Evolutionary conservation across 495 filamentous ascomycete species (phyloP), one percentile per base, ranked within the genome.

Genomic region (Aspergillus taichungensis): DNA sequence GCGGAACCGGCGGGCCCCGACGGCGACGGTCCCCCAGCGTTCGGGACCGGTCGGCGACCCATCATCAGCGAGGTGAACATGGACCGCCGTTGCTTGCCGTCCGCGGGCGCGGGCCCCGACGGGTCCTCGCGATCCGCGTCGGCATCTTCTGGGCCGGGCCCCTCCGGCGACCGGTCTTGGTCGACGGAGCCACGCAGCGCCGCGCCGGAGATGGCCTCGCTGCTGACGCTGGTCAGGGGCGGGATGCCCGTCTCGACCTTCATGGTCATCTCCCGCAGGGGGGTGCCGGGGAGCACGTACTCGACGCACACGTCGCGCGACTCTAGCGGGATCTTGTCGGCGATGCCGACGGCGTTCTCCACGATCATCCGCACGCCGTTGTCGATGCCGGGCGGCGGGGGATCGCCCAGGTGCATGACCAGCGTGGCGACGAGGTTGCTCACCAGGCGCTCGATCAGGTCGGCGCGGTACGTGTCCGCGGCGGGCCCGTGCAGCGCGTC

Each of bases 281-380:
- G 51, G 37, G 76, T 68, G 38, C 88, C 87, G 0, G 92, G 91
- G 32, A 76, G 63, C 42, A 88, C 82, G 55, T 95, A 97, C 49
- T 84, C 78, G 45, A 98, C 84, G 38, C 78, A 80, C 11, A 98
- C 84, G 53, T 97, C 94, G 51, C 92, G 79, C 50, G 87, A 89
- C 65, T 98, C 92, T 8, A 94, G 65, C 0, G 94, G 92, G 39
- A 97, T 69, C 60, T 96, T 91, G 51, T 78, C 76, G 3, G 85
- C 80, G 48, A 98, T 89, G 41, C 81, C 84, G 27, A 97, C 75
- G 6, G 91, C 87, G 35, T 96, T 76, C 64, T 97, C 90, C 30
- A 97, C 79, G 59, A 98, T 95, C 84, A 90, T 94, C 47, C 81
- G 77, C 13, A 88, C 83, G 42, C 86, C 87, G 31, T 77, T 79